Base-by-base conservation (phyloP, 2,329 filamentous ascomycete genomes). In the Epichloe glyceriae region DNA sequence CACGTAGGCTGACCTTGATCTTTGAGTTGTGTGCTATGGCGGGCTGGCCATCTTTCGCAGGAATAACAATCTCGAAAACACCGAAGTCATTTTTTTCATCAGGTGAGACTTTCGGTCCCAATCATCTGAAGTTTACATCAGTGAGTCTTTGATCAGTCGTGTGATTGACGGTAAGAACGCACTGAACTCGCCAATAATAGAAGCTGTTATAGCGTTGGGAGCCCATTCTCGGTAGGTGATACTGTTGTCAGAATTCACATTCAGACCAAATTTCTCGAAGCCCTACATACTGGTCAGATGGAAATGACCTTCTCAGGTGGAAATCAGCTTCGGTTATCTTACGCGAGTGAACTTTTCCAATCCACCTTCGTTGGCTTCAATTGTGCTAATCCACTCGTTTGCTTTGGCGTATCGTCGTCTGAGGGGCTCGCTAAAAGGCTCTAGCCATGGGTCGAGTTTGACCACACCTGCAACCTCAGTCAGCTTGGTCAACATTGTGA, bases 201-300 rank as follows among this genome's bases (percentile, higher is more conserved):
- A 89, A 47, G 93, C 93, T 62, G 86, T 76, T 40, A 80, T 74
- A 50, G 89, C 91, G 72, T 89, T 94, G 26, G 93, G 90, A 1
- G 93, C 93, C 93, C 93, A 98, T 76, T 98, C 93, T 59, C 88
- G 80, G 69, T 98, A 98, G 52, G 77, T 74, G 57, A 98, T 88
- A 66, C 90, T 89, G 66, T 88, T 88, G 61, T 95, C 82, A 50
- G 80, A 73, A 63, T 84, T 77, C 53, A 93, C 83, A 58, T 87
- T 88, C 68, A 98, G 80, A 51, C 93, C 93, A 63, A 86, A 95
- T 55, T 77, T 83, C 63, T 97, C 88, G 55, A 81, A 85, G 43
- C 93, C 91, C 88, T 94, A 15, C 20, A 37, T 19, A n/a, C 12
- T 15, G 7, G 26, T 48, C n/a, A 39, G 50, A 26, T 49, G 38